These are phyloP conservation scores for Sphagnum contortum DNA, from an alignment of 225 moss, liverwort and hornwort genomes.

Conservation along the genomic window DNA sequence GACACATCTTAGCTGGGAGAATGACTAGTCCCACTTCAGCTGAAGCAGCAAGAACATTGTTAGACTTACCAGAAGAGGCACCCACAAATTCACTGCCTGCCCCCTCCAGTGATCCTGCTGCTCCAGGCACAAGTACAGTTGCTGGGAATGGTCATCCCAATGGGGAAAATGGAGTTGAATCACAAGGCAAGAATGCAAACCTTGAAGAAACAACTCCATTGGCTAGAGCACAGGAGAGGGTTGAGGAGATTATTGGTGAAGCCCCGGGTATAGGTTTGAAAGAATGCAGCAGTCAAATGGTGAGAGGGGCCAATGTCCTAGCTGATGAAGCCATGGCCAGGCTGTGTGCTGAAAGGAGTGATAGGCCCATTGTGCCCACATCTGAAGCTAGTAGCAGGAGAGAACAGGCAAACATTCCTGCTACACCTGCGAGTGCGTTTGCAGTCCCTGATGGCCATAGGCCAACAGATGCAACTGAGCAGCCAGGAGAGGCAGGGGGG, in stretches of 20 bases:
- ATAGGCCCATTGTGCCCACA: conserved; percentile 24
- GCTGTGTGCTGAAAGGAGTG: conserved; percentile 17
- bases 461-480: conserved; percentile 13
- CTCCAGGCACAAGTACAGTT: conserved; percentile 16
- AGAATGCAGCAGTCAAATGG: conserved; percentile 10
- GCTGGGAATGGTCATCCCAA: conserved; percentile 3
- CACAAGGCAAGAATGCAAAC: neutral
- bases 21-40: conserved; percentile 47
- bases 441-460: conserved; percentile 14
- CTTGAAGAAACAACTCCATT: no score
- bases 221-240: neutral
- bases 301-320: conserved; percentile 20
- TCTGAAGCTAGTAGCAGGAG: conserved; percentile 17
- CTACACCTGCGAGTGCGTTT: conserved; percentile 10
- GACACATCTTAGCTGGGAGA: conserved; percentile 12
- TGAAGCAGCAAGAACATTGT: conserved; percentile 46
- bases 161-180: conserved; percentile 25
- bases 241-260: conserved; percentile 20
- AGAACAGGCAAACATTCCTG: conserved; percentile 13
- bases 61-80: conserved; percentile 47
- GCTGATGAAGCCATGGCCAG: conserved; percentile 20
- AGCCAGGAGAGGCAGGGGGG: neutral
- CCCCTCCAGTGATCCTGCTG: conserved; percentile 1
- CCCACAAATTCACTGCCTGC: conserved; percentile 25
- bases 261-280: conserved; percentile 6